Percentiles rank a stretch among this genome's conserved stretches.
Conservation (phyloP, 1,284 basidiomycete genomes). For the Puccinia triticina region DNA sequence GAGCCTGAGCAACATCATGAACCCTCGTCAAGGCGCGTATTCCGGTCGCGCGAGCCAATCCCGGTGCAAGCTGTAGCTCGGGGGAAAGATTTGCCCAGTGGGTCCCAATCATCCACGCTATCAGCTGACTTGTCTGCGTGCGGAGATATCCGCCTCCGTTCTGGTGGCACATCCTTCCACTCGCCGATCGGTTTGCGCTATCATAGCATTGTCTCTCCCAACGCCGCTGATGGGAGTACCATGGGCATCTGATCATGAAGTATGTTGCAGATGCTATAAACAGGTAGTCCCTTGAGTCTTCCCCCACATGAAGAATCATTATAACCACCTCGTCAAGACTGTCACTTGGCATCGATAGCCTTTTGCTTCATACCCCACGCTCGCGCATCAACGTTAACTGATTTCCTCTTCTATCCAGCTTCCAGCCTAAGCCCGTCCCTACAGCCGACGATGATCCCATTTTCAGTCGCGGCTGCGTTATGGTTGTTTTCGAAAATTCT, state of each 20-base stretch:
- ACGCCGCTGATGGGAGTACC: neutral
- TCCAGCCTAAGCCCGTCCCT: neutral
- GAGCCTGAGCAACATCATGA: too few relatives aligned
- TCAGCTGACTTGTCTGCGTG: neutral
- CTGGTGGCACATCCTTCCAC: neutral
- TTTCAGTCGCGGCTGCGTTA: neutral
- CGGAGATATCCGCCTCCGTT: conserved; percentile 1
- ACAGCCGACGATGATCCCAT: neutral
- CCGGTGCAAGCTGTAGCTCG: neutral
- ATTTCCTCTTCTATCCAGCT: neutral
- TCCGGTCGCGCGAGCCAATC: neutral
- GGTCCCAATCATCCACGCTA: neutral
- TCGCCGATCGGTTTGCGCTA: neutral
- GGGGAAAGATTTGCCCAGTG: neutral
- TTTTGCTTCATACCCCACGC: neutral
- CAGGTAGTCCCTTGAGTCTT: neutral
- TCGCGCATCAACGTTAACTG: neutral
- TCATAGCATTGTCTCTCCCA: neutral
- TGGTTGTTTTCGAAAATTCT: neutral
- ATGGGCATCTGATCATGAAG: neutral
- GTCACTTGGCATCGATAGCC: neutral
- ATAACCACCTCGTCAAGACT: neutral
- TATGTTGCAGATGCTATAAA: neutral
- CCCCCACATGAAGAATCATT: neutral
- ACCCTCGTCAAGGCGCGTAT: neutral